Percentiles rank a stretch among this genome's conserved stretches.
Evolutionary conservation across 805 yeast genomes (phyloP).

Genomic region (Henningerozyma blattae): DNA sequence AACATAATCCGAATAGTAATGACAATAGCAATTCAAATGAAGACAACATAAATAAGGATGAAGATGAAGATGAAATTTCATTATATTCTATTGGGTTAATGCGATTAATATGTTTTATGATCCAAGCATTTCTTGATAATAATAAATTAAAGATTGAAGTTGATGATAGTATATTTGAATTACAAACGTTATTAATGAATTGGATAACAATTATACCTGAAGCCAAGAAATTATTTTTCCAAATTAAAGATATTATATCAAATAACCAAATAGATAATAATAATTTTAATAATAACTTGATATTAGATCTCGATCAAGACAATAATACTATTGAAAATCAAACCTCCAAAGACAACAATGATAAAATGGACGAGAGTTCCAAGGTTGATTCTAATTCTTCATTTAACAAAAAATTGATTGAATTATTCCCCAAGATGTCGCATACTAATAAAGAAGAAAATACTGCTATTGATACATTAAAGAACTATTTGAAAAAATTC

Average conservation of each 20-base stretch:
- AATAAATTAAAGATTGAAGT: slow-evolving; percentile 33
- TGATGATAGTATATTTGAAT: slow-evolving; percentile 44
- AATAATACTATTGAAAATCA: background rate
- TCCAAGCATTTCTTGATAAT: slow-evolving; percentile 36
- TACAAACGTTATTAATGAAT: slow-evolving; percentile 46
- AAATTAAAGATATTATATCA: slow-evolving; percentile 12
- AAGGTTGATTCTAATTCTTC: background rate
- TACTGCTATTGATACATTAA: slow-evolving; percentile 16
- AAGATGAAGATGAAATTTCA: slow-evolving; percentile 15
- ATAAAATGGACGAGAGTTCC: background rate
- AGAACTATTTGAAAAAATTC: slow-evolving; percentile 15
- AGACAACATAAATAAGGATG: slow-evolving; percentile 4
- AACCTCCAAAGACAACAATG: slow-evolving; percentile 3
- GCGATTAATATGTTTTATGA: slow-evolving; percentile 50
- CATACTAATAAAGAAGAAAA: slow-evolving; percentile 8
- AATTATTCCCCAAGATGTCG: slow-evolving; percentile 16
- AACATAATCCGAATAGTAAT: slow-evolving; percentile 6
- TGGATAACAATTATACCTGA: slow-evolving; percentile 57
- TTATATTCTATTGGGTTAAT: slow-evolving; percentile 31
- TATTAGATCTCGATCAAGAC: no score
- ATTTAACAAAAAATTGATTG: slow-evolving; percentile 5
- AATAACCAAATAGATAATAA: background rate
- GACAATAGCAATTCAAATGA: slow-evolving; percentile 8
- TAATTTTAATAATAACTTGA: no score
- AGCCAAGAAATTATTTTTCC: slow-evolving; percentile 47